Evolutionary conservation across 2,329 filamentous ascomycete species (phyloP).

Genomic region (Xylaria sp.): DNA sequence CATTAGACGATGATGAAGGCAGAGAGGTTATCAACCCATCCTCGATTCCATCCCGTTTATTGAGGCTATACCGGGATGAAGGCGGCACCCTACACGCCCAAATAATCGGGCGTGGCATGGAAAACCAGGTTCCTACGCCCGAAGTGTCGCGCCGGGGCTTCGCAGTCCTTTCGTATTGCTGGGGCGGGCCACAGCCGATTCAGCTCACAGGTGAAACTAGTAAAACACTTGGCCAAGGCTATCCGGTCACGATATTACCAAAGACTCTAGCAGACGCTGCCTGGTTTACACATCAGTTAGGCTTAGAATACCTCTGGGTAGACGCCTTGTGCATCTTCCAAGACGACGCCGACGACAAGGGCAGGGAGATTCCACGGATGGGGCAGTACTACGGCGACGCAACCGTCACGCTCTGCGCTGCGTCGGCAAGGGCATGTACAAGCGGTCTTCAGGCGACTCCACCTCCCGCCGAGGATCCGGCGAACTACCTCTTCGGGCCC

Average conservation of each 20-base stretch:
- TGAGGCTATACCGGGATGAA: slow-evolving; percentile 9
- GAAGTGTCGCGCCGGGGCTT: slow-evolving; percentile 17
- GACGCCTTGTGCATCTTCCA: slow-evolving; percentile 26
- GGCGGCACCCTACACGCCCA: not conserved
- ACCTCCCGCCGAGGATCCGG: slow-evolving; percentile 22
- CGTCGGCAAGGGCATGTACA: slow-evolving; percentile 10
- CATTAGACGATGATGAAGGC: not conserved
- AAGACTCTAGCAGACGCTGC: slow-evolving; percentile 36
- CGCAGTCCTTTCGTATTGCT: slow-evolving; percentile 19
- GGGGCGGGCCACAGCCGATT: slow-evolving; percentile 35
- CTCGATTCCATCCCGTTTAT: slow-evolving; percentile 23
- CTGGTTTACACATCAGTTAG: slow-evolving; percentile 35
- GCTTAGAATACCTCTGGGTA: slow-evolving; percentile 30
- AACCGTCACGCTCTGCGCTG: slow-evolving; percentile 16
- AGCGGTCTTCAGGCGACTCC: slow-evolving; percentile 6
- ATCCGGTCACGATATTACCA: slow-evolving; percentile 29
- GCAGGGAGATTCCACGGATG: slow-evolving; percentile 14
- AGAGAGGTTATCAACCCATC: slow-evolving; percentile 1
- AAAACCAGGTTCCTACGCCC: slow-evolving; percentile 6
- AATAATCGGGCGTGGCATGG: slow-evolving; percentile 14
- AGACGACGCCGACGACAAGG: slow-evolving; percentile 23
- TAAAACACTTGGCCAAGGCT: not conserved
- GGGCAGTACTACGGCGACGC: slow-evolving; percentile 16
- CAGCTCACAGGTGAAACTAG: slow-evolving; percentile 27
- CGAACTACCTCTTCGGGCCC: slow-evolving; percentile 32